A percentile compares a stretch with the other conserved stretches of the same genome.
Evolutionary conservation across 1,139 yeast species (phyloP).

Genomic region (Wickerhamomyces sp.): DNA sequence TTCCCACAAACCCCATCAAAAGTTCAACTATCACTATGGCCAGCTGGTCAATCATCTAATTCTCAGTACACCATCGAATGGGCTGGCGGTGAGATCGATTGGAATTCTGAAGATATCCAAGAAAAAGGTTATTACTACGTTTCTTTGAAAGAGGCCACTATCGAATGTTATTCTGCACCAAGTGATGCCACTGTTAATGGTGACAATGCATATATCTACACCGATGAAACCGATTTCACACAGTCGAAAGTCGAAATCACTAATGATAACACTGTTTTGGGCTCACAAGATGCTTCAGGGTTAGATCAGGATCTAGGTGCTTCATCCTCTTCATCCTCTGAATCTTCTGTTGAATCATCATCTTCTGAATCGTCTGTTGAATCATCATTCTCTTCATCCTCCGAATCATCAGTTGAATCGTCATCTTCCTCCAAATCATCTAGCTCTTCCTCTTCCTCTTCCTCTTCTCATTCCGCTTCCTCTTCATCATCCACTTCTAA

Average conservation of each 20-base stretch:
- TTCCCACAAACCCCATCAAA: constrained; percentile 91
- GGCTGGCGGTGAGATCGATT: constrained; percentile 90
- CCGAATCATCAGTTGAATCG: constrained; percentile 10
- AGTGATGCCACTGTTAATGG: constrained; percentile 40
- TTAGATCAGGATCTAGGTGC: constrained; percentile 43
- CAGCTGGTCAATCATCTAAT: constrained; percentile 64
- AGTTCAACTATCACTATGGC: constrained; percentile 87
- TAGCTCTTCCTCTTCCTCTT: constrained; percentile 17
- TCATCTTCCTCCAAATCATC: constrained; percentile 16
- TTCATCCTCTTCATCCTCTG: constrained; percentile 11
- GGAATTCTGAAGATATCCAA: constrained; percentile 70
- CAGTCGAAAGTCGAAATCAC: constrained; percentile 49
- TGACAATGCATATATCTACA: constrained; percentile 53
- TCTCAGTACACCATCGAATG: constrained; percentile 79
- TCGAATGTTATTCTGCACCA: constrained; percentile 72
- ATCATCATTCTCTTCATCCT: constrained; percentile 17
- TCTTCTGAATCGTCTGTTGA: constrained; percentile 15
- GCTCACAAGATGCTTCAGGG: constrained; percentile 58
- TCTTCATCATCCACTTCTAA: constrained; percentile 8
- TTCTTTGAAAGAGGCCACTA: constrained; percentile 50
- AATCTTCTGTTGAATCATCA: constrained; percentile 15
- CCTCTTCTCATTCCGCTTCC: constrained; percentile 19
- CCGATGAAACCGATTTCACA: constrained; percentile 39
- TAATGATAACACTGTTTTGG: constrained; percentile 55
- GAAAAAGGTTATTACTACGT: constrained; percentile 78